These are phyloP conservation scores for Hemisphaericaspora xylanilytica DNA, from an alignment of 1,139 yeast species.

Conservation along the genomic window DNA sequence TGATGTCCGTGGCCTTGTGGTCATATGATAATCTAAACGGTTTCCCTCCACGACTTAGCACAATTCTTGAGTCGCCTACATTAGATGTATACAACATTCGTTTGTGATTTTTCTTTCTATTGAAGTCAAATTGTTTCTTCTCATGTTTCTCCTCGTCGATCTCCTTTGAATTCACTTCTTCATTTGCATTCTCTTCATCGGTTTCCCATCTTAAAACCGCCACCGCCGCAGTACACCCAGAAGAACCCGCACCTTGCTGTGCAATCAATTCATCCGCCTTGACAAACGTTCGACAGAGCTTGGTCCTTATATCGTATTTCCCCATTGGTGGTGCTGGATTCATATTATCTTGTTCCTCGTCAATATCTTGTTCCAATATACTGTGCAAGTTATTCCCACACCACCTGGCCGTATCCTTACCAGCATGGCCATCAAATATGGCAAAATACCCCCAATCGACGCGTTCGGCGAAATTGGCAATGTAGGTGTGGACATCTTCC, in stretches of 20 bases:
- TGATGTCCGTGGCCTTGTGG: conserved; percentile 84
- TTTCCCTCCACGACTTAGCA: conserved; percentile 67
- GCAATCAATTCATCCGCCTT: conserved; percentile 73
- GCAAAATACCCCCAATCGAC: conserved; percentile 96
- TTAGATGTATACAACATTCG: conserved; percentile 89
- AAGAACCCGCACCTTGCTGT: conserved; percentile 57
- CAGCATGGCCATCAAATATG: conserved; percentile 97
- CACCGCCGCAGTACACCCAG: conserved; percentile 96
- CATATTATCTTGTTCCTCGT: conserved; percentile 11
- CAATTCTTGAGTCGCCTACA: conserved; percentile 90
- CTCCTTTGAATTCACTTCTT: too few species aligned
- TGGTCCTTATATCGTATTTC: conserved; percentile 46
- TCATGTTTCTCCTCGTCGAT: too few species aligned
- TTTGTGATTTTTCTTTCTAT: conserved; percentile 48
- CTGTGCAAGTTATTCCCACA: conserved; percentile 85
- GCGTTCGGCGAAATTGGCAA: conserved; percentile 85
- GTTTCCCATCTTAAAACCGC: conserved; percentile 86
- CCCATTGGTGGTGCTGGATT: conserved; percentile 18
- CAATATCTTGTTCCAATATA: conserved; percentile 55
- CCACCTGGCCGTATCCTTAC: conserved; percentile 91
- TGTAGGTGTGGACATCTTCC: conserved; percentile 97
- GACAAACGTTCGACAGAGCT: conserved; percentile 59
- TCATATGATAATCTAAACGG: conserved; percentile 86
- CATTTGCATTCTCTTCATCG: conserved; percentile 32
- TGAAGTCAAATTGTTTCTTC: conserved; percentile 36